phyloP scores from a whole-genome alignment of 2,329 filamentous ascomycete species.

The Cylindrodendrum hubeiense region DNA sequence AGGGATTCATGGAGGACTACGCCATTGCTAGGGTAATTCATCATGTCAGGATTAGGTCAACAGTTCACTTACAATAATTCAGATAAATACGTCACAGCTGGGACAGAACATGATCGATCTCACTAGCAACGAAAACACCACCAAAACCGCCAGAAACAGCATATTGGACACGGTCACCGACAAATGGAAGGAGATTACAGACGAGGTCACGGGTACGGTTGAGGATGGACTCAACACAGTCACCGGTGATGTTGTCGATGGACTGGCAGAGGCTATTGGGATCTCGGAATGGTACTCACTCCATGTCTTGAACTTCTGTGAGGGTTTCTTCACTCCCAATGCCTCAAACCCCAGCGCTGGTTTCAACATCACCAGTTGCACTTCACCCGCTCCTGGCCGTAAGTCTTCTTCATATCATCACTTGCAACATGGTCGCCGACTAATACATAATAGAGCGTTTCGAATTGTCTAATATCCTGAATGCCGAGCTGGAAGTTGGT shows the following conservation, averaged over 20 bases:
- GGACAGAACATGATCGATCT: conserved; percentile 12
- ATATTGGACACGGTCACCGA: not conserved
- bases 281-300: conserved; percentile 7
- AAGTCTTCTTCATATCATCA: not conserved
- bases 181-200: conserved; percentile 5
- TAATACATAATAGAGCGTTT: conserved; percentile 4
- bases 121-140: not conserved
- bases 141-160: not conserved
- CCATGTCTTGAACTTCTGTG: conserved; percentile 6
- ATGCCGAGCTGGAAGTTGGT: not conserved
- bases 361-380: conserved; percentile 5
- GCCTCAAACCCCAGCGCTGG: not conserved
- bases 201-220: conserved; percentile 1
- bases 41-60: not conserved
- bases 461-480: conserved; percentile 7
- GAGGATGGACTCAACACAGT: conserved; percentile 3
- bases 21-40: conserved; percentile 3
- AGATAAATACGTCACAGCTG: conserved; percentile 6
- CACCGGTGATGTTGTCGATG: not conserved
- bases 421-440: not conserved
- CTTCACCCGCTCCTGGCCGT: conserved; percentile 1
- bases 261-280: not conserved
- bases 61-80: not conserved
- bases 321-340: not conserved
- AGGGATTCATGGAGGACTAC: conserved; percentile 14